Conservation (phyloP, 768 basidiomycete species). For the Hemileccinum impolitum region DNA sequence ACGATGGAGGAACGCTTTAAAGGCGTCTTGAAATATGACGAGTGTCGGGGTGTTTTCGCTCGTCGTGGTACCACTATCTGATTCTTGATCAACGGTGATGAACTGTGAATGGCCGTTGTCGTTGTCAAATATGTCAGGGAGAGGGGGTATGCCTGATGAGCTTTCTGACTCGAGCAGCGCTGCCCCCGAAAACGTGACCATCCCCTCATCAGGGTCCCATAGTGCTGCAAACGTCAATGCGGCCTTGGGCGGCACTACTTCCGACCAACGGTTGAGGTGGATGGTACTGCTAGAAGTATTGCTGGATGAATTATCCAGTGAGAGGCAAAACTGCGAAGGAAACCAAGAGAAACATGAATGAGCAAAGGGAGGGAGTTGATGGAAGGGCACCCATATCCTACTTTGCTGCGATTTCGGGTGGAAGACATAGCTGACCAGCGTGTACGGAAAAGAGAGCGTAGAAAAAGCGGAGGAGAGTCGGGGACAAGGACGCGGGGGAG, state of each 20-base stretch:
- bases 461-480: neutral
- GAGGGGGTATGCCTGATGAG: conserved; percentile 4
- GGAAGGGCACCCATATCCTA: conserved; percentile 4
- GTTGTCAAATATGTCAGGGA: conserved; percentile 16
- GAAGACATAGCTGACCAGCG: conserved; percentile 16
- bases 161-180: conserved; percentile 37
- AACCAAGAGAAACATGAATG: neutral
- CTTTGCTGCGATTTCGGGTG: conserved; percentile 19
- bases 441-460: neutral
- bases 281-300: conserved; percentile 8
- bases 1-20: conserved; percentile 26
- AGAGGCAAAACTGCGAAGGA: conserved; percentile 18
- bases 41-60: conserved; percentile 25
- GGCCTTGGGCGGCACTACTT: conserved; percentile 52
- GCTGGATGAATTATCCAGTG: conserved; percentile 18
- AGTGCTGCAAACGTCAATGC: conserved; percentile 58
- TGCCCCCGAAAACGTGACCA: conserved; percentile 55
- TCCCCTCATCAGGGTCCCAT: conserved; percentile 56
- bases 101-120: conserved; percentile 17
- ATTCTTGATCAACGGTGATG: conserved; percentile 13
- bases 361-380: neutral
- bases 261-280: conserved; percentile 48
- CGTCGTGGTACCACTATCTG: conserved; percentile 1
- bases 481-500: neutral
- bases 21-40: conserved; percentile 27